phyloP scores from a whole-genome alignment of 371 early-diverging fungal species.

The Blakeslea trispora region DNA sequence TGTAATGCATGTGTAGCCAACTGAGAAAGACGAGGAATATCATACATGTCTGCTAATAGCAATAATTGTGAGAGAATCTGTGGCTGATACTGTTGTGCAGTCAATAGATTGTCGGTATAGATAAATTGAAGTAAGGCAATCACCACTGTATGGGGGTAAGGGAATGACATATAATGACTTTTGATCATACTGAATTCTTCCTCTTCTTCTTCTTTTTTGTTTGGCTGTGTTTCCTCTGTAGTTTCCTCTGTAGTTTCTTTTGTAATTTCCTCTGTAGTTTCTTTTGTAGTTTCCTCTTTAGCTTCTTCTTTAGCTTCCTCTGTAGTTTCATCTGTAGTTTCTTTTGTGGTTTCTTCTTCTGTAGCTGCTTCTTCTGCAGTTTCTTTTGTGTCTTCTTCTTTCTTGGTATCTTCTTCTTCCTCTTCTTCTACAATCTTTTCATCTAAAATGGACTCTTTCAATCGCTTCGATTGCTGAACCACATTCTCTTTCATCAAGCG shows the following conservation, averaged over 20 bases:
- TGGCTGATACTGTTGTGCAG: conserved; percentile 54
- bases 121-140: conserved; percentile 64
- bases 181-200: conserved; percentile 5
- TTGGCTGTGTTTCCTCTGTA: no score
- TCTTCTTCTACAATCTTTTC: conserved; percentile 14
- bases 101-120: conserved; percentile 65
- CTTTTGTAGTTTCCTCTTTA: no score
- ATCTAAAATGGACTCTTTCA: conserved; percentile 6
- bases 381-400: neutral
- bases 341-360: neutral
- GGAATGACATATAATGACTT: conserved; percentile 42
- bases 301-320: neutral
- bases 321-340: neutral
- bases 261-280: no score
- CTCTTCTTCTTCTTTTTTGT: neutral
- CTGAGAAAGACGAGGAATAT: conserved; percentile 56
- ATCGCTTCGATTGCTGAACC: neutral
- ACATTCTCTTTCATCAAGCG: conserved; percentile 46
- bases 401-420: neutral
- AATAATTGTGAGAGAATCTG: conserved; percentile 60
- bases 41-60: conserved; percentile 55
- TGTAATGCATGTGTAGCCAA: conserved; percentile 56
- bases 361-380: neutral
- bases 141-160: conserved; percentile 59
- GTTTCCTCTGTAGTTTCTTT: no score